A percentile compares a stretch with the other conserved stretches of the same genome.
phyloP scores from a whole-genome alignment of 345 rosid species.

The Populus davidiana region DNA sequence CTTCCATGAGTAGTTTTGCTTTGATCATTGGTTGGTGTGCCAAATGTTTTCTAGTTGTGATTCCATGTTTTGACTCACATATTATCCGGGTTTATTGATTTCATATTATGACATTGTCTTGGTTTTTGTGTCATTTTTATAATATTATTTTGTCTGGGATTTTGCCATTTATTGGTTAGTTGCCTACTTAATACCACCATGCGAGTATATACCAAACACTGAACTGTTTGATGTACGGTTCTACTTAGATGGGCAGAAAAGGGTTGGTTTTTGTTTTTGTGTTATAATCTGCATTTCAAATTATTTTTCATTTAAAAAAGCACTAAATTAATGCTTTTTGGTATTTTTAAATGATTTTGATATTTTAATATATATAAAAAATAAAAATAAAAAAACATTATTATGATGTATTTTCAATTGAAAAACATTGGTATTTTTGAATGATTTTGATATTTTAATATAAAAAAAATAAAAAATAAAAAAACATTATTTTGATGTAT shows the following conservation, averaged over 20 bases:
- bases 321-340: no score
- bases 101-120: background rate
- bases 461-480: background rate
- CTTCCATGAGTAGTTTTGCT: background rate
- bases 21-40: constrained; percentile 1
- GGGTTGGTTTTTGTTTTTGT: background rate
- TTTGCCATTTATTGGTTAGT: background rate
- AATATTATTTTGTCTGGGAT: background rate
- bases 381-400: no score
- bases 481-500: no score
- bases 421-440: no score
- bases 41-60: background rate
- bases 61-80: background rate
- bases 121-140: background rate
- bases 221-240: background rate
- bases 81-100: background rate
- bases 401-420: no score
- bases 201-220: background rate
- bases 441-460: background rate
- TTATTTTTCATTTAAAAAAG: no score
- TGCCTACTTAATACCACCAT: background rate
- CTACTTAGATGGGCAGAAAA: background rate
- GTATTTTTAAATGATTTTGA: no score
- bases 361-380: no score
- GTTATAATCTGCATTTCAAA: no score